phyloP scores from a whole-genome alignment of 805 yeast species.

The Metschnikowia sp. region DNA sequence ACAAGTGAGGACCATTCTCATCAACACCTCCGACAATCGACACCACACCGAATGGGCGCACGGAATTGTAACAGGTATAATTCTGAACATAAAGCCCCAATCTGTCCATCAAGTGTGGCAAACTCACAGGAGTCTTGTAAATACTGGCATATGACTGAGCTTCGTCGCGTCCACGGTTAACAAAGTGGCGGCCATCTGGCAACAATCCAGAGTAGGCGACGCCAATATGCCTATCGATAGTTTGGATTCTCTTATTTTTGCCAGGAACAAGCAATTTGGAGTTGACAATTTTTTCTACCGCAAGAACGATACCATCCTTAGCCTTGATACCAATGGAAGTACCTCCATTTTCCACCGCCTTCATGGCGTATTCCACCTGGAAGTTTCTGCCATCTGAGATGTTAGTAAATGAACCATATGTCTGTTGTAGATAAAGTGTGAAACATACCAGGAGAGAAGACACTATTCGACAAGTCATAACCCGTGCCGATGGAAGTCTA shows the following conservation, averaged over 20 bases:
- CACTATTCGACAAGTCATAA: conserved; percentile 95
- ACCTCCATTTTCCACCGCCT: conserved; percentile 97
- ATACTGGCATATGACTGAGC: conserved; percentile 71
- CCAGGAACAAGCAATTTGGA: conserved; percentile 88
- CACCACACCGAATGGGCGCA: conserved; percentile 94
- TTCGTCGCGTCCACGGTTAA: conserved; percentile 89
- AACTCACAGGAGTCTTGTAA: conserved; percentile 73
- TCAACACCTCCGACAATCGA: conserved; percentile 94
- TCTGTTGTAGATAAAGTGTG: background rate
- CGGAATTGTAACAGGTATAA: conserved; percentile 92
- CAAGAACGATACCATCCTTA: conserved; percentile 92
- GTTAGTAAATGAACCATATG: conserved; percentile 33
- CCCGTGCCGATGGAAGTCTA: conserved; percentile 94
- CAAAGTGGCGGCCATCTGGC: conserved; percentile 96
- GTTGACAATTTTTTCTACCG: conserved; percentile 87
- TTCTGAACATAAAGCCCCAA: conserved; percentile 92
- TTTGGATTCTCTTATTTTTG: conserved; percentile 85
- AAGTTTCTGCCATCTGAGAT: conserved; percentile 81
- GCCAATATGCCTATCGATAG: conserved; percentile 90
- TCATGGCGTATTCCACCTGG: conserved; percentile 96
- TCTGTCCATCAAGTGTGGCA: conserved; percentile 81
- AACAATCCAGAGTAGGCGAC: conserved; percentile 91
- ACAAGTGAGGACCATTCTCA: conserved; percentile 84
- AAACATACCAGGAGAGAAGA: conserved; percentile 70
- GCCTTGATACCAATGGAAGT: conserved; percentile 91